Evolutionary conservation across 2,329 filamentous ascomycete genomes (phyloP).

Genomic region (Periconia sp.): DNA sequence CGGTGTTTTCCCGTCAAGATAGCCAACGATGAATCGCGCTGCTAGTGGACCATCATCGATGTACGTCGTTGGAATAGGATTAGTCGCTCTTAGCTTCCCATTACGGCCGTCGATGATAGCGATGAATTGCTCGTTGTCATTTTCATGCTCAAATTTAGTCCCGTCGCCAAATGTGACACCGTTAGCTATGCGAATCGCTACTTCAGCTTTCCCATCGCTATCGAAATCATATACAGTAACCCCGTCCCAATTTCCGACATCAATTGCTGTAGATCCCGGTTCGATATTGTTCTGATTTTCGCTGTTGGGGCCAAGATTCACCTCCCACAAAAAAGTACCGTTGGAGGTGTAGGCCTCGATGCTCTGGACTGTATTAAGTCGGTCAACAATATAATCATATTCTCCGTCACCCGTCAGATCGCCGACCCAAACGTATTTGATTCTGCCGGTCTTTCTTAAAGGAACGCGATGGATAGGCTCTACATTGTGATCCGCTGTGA

Average conservation of each 20-base stretch:
- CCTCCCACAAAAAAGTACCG: slow-evolving; percentile 13
- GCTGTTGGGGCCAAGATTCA: slow-evolving; percentile 13
- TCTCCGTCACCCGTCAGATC: slow-evolving; percentile 16
- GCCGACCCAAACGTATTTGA: slow-evolving; percentile 16
- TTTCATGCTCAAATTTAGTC: slow-evolving; percentile 2
- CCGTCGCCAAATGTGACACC: slow-evolving; percentile 15
- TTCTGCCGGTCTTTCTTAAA: slow-evolving; percentile 1
- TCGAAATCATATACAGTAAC: slow-evolving; percentile 15
- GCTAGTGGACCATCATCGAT: slow-evolving; percentile 15
- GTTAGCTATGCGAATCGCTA: slow-evolving; percentile 12
- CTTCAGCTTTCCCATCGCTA: slow-evolving; percentile 12
- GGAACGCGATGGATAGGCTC: slow-evolving; percentile 10
- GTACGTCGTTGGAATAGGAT: slow-evolving; percentile 9
- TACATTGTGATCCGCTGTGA: slow-evolving; percentile 3
- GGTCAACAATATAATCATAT: slow-evolving; percentile 14
- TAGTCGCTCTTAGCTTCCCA: slow-evolving; percentile 5
- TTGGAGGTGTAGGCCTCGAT: slow-evolving; percentile 12
- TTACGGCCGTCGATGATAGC: slow-evolving; percentile 12
- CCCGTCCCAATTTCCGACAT: slow-evolving; percentile 14
- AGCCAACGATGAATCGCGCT: slow-evolving; percentile 9
- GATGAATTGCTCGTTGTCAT: slow-evolving; percentile 12
- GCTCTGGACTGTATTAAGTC: slow-evolving; percentile 8
- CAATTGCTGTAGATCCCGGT: slow-evolving; percentile 12
- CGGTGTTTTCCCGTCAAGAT: slow-evolving; percentile 10
- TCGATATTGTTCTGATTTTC: slow-evolving; percentile 17